Evolutionary conservation across 495 filamentous ascomycete genomes (phyloP), one percentile per base, ranked within the genome.

Genomic region (Podospora comata): DNA sequence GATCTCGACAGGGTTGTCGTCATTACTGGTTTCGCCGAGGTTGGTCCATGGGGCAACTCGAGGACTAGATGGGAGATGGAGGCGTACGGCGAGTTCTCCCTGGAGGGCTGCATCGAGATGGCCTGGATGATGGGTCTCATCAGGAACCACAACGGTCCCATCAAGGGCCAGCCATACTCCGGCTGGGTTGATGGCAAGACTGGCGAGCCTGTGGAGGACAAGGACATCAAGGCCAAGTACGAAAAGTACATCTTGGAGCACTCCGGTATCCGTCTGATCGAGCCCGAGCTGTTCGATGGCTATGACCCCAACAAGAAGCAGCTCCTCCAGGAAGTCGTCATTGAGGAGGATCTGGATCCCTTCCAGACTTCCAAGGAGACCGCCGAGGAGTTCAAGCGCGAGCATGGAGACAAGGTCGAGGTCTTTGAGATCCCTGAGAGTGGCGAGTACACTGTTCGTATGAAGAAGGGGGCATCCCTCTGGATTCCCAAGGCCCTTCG

Each of bases 91-190:
- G 85, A 96, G 74, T 99, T 99, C 83, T 98, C 96, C 19, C 88
- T 98, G 19, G 95, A 98, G 79, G 95, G 95, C 19, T 98, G 95
- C 75, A 90, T 99, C 67, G 95, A 99, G 80, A 98, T 99, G 95
- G 93, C 95, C 34, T 99, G 95, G 95, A 92, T 99, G 76, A 99
- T 98, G 95, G 96, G 96, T 66, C 89, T 98, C 67, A 98, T 99
- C 80, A 96, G 91, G 82, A 96, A 99, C 77, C 92, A 97, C 82
- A 97, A 98, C 71, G 96, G 95, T n/a, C 92, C 93, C 7, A 89
- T 99, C 76, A 98, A 98, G 81, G 95, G 96, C 76, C 90, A 97
- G 82, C 88, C 90, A 56, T 98, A 99, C 80, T 92, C 95, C 61
- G 95, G 95, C 66, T 99, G 95, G 95, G 93, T 98, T 65, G 95